Conservation (phyloP, 495 filamentous ascomycete species). For the Hypomontagnella monticulosa region DNA sequence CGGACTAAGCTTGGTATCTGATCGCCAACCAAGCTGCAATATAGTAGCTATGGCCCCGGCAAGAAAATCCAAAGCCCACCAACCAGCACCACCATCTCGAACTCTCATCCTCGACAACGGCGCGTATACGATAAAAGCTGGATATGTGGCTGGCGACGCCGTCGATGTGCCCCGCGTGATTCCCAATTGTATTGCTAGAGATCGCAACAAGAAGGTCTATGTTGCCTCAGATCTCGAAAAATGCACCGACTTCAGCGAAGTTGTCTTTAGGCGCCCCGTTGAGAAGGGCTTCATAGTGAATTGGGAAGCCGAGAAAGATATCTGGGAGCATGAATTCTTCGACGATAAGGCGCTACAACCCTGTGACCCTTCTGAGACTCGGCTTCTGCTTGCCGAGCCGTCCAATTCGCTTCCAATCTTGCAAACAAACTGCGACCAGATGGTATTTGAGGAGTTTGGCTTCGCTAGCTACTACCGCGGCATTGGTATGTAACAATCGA, state of each 20-base stretch:
- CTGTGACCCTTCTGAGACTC: slow-evolving; percentile 82
- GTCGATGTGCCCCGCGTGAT: slow-evolving; percentile 72
- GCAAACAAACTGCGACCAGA: slow-evolving; percentile 92
- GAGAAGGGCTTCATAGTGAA: slow-evolving; percentile 97
- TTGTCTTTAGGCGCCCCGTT: slow-evolving; percentile 85
- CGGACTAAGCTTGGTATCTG: neutral
- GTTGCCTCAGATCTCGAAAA: slow-evolving; percentile 82
- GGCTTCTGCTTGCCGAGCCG: slow-evolving; percentile 85
- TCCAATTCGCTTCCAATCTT: slow-evolving; percentile 85
- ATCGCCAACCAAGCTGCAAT: neutral
- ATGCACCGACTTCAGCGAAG: slow-evolving; percentile 89
- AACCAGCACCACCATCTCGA: slow-evolving; percentile 62
- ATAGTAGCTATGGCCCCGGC: slow-evolving; percentile 53
- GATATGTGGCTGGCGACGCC: slow-evolving; percentile 67
- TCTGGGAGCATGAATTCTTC: slow-evolving; percentile 93
- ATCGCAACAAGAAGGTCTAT: slow-evolving; percentile 79
- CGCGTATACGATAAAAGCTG: slow-evolving; percentile 91
- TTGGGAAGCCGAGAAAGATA: slow-evolving; percentile 95
- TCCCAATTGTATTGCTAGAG: slow-evolving; percentile 88
- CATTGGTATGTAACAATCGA: slow-evolving; percentile 62
- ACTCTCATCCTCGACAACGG: slow-evolving; percentile 96
- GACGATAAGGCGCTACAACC: slow-evolving; percentile 71
- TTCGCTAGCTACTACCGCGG: slow-evolving; percentile 85
- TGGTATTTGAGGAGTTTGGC: slow-evolving; percentile 98
- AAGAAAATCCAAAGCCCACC: slow-evolving; percentile 53